A percentile compares a stretch with the other conserved stretches of the same genome.
phyloP scores from a whole-genome alignment of 2,329 filamentous ascomycete genomes.

The Knufia petricola region DNA sequence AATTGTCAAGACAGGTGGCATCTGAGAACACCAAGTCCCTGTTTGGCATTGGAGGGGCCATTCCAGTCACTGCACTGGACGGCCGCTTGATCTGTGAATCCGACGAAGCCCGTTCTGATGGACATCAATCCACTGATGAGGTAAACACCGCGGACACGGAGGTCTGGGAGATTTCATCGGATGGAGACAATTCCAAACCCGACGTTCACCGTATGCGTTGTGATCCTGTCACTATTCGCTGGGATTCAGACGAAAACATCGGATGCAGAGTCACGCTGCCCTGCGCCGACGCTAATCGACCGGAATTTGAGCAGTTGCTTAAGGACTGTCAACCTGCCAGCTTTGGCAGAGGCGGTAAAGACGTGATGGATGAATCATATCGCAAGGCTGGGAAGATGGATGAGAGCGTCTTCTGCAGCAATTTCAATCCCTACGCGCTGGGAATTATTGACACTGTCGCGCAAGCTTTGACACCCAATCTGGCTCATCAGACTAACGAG shows the following conservation, averaged over 20 bases:
- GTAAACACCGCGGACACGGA: background rate
- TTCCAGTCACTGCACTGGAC: background rate
- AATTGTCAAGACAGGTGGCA: background rate
- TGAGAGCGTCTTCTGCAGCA: constrained; percentile 36
- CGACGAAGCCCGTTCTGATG: background rate
- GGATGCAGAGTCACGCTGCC: background rate
- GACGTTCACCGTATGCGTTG: background rate
- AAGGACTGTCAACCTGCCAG: constrained; percentile 36
- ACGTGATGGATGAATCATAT: constrained; percentile 44
- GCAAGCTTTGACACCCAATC: constrained; percentile 35
- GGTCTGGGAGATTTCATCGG: background rate
- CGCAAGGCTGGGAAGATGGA: constrained; percentile 47
- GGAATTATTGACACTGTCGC: constrained; percentile 45
- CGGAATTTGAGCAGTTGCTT: constrained; percentile 22
- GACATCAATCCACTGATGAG: background rate
- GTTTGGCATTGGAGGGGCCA: background rate
- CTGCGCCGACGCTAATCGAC: background rate
- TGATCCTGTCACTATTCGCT: background rate
- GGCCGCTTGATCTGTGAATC: background rate
- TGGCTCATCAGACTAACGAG: constrained; percentile 12
- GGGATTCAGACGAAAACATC: background rate
- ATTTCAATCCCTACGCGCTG: constrained; percentile 43
- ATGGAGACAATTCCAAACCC: background rate
- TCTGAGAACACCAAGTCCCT: background rate
- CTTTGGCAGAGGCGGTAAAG: constrained; percentile 38